A percentile compares a stretch with the other conserved stretches of the same genome.
Conservation (phyloP, 1,139 yeast genomes). For the Pichia norvegensis region DNA sequence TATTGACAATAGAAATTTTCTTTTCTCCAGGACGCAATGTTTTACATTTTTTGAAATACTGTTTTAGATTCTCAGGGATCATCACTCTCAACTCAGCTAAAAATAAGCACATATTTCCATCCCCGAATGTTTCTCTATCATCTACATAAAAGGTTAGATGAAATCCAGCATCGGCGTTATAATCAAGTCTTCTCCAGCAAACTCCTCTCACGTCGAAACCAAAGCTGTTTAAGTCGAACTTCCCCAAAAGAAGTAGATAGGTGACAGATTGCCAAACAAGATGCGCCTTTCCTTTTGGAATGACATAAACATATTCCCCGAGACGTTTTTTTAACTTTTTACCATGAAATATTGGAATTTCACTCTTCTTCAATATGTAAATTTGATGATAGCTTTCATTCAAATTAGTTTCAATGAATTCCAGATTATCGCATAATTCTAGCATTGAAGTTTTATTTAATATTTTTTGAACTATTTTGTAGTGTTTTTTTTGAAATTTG, state of each 20-base stretch:
- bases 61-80: constrained; percentile 3
- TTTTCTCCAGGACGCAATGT: constrained; percentile 6
- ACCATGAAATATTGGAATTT: constrained; percentile 8
- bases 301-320: constrained; percentile 11
- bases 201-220: constrained; percentile 4
- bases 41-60: not conserved
- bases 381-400: constrained; percentile 1
- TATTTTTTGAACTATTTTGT: not conserved
- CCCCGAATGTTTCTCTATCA: constrained; percentile 2
- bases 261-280: constrained; percentile 5
- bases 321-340: constrained; percentile 1
- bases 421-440: not conserved
- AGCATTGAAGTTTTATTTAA: not conserved
- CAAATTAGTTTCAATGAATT: not conserved
- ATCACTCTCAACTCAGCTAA: constrained; percentile 3
- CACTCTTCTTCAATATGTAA: constrained; percentile 2
- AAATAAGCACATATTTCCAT: not conserved
- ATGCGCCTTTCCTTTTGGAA: constrained; percentile 1
- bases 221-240: not conserved
- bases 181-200: constrained; percentile 6
- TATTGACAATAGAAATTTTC: not conserved
- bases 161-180: constrained; percentile 1
- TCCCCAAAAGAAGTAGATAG: constrained; percentile 2
- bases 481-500: not conserved
- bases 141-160: constrained; percentile 10